Evolutionary conservation across 129 eudicot species (phyloP), one percentile per base, ranked within the genome.

Genomic region (sunflower (Helianthus annuus)): DNA sequence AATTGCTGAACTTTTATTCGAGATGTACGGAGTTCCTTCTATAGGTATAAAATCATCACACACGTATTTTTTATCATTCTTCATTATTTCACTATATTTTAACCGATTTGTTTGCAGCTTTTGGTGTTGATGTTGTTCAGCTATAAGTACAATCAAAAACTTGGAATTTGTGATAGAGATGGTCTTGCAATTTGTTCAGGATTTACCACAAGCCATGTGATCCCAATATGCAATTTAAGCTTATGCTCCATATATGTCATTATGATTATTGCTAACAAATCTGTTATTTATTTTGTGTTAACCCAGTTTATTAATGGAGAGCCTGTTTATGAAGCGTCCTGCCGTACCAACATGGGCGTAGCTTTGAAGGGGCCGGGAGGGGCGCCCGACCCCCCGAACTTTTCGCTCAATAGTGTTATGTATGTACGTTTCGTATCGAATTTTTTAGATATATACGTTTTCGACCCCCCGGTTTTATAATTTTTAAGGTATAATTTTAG

Each of bases 1-100:
- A 86, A 94, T 94, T 97, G 96, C 91, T 42, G 98, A 94, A 85
- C 97, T 94, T 72, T 86, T 94, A 55, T 94, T 94, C 24, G 98
- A 94, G 77, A 75, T 93, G 53, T 94, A 94, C 78, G 98, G 98
- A 74, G 98, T 94, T 81, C 97, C 98, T 62, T 90, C 98, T 57
- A 86, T 94, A 80, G 98, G 98, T 94, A 90, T 73, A 64, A 27
- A 65, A 32, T 60, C 44, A 32, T 51, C 58, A 53, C 10, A 24
- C 13, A 39, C 55, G 53, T 38, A 12, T n/a, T 52, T 19, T 19
- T 79, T 19, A 17, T 29, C 32, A 27, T 54, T 61, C 66, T 60
- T 69, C 62, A 45, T 8, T 24, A 10, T 62, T 49, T 42, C 36
- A 65, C 46, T 16, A 32, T 42, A 29, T 52, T 22, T 14, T 58